Percentiles rank a stretch among this genome's conserved stretches.
Evolutionary conservation across 192 early-diverging fungal species (phyloP).

Genomic region (Lobulomyces angularis): DNA sequence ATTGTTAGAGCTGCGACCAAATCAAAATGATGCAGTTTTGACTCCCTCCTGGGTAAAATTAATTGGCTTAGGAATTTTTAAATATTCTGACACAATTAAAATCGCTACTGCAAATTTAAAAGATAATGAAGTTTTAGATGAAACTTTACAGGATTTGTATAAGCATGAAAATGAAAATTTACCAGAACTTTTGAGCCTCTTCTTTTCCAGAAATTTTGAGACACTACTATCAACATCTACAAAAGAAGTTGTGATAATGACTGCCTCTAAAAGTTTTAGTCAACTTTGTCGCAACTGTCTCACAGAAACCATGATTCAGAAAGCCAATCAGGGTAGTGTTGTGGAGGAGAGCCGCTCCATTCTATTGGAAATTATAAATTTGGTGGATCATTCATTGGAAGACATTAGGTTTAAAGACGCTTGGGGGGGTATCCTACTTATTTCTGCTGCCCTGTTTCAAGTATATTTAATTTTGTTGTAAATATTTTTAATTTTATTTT

Average conservation of each 20-base stretch:
- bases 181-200: conserved; percentile 15
- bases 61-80: conserved; percentile 61
- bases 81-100: conserved; percentile 31
- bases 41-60: conserved; percentile 77
- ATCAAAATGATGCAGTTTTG: conserved; percentile 64
- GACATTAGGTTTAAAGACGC: conserved; percentile 70
- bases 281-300: conserved; percentile 61
- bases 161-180: conserved; percentile 21
- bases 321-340: conserved; percentile 23
- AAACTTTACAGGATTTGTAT: conserved; percentile 4
- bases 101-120: conserved; percentile 1
- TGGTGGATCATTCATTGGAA: conserved; percentile 16
- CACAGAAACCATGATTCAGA: conserved; percentile 58
- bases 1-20: conserved; percentile 69
- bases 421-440: conserved; percentile 68
- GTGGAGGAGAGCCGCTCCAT: conserved; percentile 12
- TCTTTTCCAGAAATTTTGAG: conserved; percentile 22
- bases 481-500: neutral
- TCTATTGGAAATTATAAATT: conserved; percentile 17
- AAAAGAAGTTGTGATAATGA: conserved; percentile 27
- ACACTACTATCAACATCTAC: conserved; percentile 8
- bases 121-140: conserved; percentile 8
- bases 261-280: conserved; percentile 58
- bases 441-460: conserved; percentile 61
- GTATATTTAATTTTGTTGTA: conserved; percentile 5